Base-by-base conservation (phyloP, 1,284 basidiomycete genomes). In the Ceratobasidium sp. region DNA sequence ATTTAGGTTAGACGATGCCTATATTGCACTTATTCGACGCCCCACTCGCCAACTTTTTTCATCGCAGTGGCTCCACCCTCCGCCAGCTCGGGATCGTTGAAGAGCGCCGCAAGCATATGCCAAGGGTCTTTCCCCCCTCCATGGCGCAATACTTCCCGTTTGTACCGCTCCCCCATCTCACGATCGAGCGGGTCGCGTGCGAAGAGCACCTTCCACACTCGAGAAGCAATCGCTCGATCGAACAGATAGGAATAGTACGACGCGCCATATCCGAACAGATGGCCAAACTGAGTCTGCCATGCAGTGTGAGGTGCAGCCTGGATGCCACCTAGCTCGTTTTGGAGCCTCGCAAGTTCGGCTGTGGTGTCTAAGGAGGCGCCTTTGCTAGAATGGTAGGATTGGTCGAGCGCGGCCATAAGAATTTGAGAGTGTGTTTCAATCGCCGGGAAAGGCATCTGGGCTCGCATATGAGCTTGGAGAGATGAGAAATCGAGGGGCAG, bases 221-320 rank as follows among this genome's bases (percentile, higher is more conserved):
- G 89, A 14, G 93, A 93, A 0, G 98, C 97, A 76, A 99, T 98
- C 2, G 96, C 96, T 3, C 97, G 89, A 79, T 99, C 98, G 78
- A 99, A 96, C 7, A 99, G 86, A 82, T 99, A 99, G 17, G 95
- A 96, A 81, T 99, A 99, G 83, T 99, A 99, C 0, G 95, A 98
- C 9, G 97, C 95, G 7, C 97, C 97, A 80, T 99, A 99, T 0
- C 97, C 96, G 79, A 95, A 97, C 6, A 99, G 84, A 81, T 99
- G 97, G 0, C 95, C 94, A 79, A 99, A 99, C 79, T 97, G 94
- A 0, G 95, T 96, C 80, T 99, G 97, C 87, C 96, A 97, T 0
- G 93, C 91, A 0, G 96, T 97, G 0, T 92, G 92, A 0, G 86
- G 84, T 0, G 95, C 94, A 62, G 93, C 89, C 0, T 94, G 93